Evolutionary conservation across 2,329 filamentous ascomycete species (phyloP), one percentile per base, ranked within the genome.

Genomic region (Colletotrichum lini): DNA sequence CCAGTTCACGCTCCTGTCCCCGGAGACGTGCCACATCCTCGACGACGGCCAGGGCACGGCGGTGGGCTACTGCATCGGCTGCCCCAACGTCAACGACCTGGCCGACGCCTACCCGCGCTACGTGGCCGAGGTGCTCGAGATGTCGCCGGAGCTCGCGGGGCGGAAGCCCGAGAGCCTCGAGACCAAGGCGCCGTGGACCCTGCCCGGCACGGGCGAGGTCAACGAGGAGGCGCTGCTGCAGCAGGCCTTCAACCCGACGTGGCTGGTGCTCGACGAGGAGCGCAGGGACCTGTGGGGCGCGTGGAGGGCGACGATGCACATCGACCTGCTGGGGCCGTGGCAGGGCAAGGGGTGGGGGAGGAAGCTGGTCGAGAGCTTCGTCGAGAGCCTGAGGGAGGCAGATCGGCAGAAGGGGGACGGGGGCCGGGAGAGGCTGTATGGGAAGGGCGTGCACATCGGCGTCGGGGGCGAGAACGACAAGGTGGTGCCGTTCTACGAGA

Each of bases 31-130:
- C 79, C 83, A 85, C 76, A 82, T 87, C 13, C 81, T 88, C 16
- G 86, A 87, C 77, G 83, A 87, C 75, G 85, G 85, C 52, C 53
- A 74, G 4, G 85, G 84, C 3, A 73, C 58, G 9, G 82, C 80
- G 1, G 85, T 86, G 44, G 86, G 85, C n/a, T 88, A 88, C 78
- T 84, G 85, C 72, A 83, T 87, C 76, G 84, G 84, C 64, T 80
- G 79, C 58, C 79, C 85, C 12, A 82, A 86, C 77, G 80, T 86
- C 21, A 70, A 79, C 57, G 77, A 79, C 73, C 82, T 87, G 59
- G 77, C 79, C 18, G 74, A 72, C 2, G 76, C 70, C 2, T 87
- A 86, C 78, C 74, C 72, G 4, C 73, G 75, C 8, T 87, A 86
- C 78, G 75, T 82, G 16, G 26, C 59, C 12, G 73, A 78, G 13